A percentile compares a stretch with the other conserved stretches of the same genome.
Evolutionary conservation across 495 filamentous ascomycete genomes (phyloP).

Genomic region (Rhizodiscina lignyota): DNA sequence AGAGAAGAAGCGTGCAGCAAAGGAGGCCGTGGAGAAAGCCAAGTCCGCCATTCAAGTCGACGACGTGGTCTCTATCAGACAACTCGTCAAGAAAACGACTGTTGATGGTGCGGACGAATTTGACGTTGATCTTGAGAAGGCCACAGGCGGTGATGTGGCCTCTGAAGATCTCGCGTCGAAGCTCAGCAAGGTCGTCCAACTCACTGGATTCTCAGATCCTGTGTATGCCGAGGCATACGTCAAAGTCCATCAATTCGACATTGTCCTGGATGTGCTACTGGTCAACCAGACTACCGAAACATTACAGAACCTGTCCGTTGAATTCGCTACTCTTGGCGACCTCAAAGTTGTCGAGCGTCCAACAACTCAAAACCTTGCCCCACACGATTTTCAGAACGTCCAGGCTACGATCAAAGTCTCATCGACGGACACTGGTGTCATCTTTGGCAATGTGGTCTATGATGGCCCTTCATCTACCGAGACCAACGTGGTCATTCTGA

Average conservation of each 20-base stretch:
- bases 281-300: constrained; percentile 98
- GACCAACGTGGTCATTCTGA: constrained; percentile 93
- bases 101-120: constrained; percentile 70
- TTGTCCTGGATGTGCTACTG: constrained; percentile 88
- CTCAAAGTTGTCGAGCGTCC: constrained; percentile 96
- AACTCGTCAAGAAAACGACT: constrained; percentile 83
- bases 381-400: constrained; percentile 93
- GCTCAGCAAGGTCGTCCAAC: constrained; percentile 86
- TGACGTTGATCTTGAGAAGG: constrained; percentile 81
- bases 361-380: constrained; percentile 84
- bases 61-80: constrained; percentile 81
- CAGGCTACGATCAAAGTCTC: constrained; percentile 99
- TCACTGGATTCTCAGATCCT: constrained; percentile 96
- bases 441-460: constrained; percentile 98
- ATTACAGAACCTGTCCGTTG: constrained; percentile 89
- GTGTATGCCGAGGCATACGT: constrained; percentile 98
- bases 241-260: constrained; percentile 98
- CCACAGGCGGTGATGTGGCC: constrained; percentile 74
- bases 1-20: constrained; percentile 87
- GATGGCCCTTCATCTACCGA: constrained; percentile 91
- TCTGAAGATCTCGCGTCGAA: constrained; percentile 83
- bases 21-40: constrained; percentile 79
- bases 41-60: constrained; percentile 93
- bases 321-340: constrained; percentile 95
- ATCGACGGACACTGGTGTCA: constrained; percentile 95